Percentiles rank a stretch among this genome's conserved stretches.
phyloP scores from a whole-genome alignment of 352 stramenopile genomes.

The Phytophthora pluvialis region DNA sequence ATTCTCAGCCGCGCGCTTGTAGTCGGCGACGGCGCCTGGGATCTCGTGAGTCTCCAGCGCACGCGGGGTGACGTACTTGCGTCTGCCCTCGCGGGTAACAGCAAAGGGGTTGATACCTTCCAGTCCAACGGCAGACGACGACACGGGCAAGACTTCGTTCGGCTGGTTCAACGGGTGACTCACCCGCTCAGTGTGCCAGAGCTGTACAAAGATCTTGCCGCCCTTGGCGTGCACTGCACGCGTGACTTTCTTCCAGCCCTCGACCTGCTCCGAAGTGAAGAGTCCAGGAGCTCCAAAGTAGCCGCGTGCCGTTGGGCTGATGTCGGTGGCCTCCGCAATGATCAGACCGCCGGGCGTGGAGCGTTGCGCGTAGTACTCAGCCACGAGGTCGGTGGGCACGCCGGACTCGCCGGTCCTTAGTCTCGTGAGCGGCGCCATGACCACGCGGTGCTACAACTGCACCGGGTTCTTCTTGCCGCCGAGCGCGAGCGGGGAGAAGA shows the following conservation, averaged over 20 bases:
- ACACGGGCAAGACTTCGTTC: constrained; percentile 52
- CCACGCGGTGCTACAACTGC: constrained; percentile 65
- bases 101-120: constrained; percentile 35
- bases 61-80: constrained; percentile 57
- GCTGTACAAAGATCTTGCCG: constrained; percentile 81
- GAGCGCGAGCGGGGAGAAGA: constrained; percentile 57
- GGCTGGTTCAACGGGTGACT: constrained; percentile 66
- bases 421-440: constrained; percentile 75
- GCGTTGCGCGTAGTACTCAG: constrained; percentile 72
- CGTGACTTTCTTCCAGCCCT: constrained; percentile 61
- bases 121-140: constrained; percentile 40
- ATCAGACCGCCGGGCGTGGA: constrained; percentile 60
- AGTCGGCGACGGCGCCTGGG: constrained; percentile 36
- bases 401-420: constrained; percentile 42
- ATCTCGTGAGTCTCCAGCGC: constrained; percentile 83
- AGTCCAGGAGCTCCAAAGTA: constrained; percentile 58
- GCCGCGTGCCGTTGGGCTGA: constrained; percentile 42
- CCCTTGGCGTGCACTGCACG: constrained; percentile 77
- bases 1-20: constrained; percentile 37
- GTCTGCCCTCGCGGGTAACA: constrained; percentile 45
- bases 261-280: constrained; percentile 49
- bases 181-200: constrained; percentile 85
- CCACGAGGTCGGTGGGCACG: constrained; percentile 45
- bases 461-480: constrained; percentile 49
- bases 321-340: constrained; percentile 68